A percentile compares a stretch with the other conserved stretches of the same genome.
These are phyloP conservation scores for Podila verticillata DNA, from an alignment of 192 early-diverging fungal species.

Conservation along the genomic window DNA sequence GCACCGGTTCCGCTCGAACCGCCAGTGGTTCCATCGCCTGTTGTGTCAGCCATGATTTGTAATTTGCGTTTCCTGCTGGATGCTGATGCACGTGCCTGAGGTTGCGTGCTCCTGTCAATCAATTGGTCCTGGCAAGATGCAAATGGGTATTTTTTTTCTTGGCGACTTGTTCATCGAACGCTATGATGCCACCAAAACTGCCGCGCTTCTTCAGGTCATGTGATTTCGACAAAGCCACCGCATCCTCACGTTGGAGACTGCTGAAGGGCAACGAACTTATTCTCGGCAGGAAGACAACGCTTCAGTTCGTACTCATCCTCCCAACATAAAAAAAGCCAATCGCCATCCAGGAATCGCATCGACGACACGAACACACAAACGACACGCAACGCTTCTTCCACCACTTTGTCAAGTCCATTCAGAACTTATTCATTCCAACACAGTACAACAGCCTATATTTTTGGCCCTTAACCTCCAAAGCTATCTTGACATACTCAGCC, in stretches of 20 bases:
- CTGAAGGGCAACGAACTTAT: neutral
- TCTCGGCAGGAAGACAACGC: too few relatives aligned
- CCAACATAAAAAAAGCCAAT: too few relatives aligned
- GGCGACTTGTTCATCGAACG: neutral
- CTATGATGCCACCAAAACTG: neutral
- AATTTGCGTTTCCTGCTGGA: neutral
- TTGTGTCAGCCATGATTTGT: conserved; percentile 28
- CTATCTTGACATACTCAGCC: too few relatives aligned
- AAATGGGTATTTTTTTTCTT: neutral
- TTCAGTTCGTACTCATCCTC: too few relatives aligned
- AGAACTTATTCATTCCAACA: too few relatives aligned
- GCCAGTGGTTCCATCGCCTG: conserved; percentile 19
- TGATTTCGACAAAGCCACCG: neutral
- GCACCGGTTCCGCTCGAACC: conserved; percentile 8
- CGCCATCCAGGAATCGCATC: too few relatives aligned
- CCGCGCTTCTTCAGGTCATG: neutral
- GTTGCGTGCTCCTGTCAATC: neutral
- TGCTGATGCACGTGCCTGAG: neutral
- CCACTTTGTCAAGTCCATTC: too few relatives aligned
- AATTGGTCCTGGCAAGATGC: neutral
- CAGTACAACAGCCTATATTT: too few relatives aligned
- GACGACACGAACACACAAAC: too few relatives aligned
- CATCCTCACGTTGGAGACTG: neutral
- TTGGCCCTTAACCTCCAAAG: too few relatives aligned
- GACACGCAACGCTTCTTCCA: too few relatives aligned